Evolutionary conservation across 192 early-diverging fungal genomes (phyloP).

Genomic region (Umbelopsis vinacea): DNA sequence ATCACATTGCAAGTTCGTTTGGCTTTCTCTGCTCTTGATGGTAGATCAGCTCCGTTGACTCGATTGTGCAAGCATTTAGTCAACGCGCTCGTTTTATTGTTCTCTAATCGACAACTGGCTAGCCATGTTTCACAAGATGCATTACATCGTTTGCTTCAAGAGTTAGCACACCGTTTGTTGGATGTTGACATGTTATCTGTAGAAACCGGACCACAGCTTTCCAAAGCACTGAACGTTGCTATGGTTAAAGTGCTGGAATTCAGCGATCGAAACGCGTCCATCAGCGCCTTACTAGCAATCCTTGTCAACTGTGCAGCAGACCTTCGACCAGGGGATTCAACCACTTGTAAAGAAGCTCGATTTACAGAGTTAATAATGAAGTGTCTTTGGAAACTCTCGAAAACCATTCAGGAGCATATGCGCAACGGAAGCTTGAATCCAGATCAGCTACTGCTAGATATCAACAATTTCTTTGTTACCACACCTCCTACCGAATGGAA

Average conservation of each 20-base stretch:
- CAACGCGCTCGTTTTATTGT: conserved; percentile 78
- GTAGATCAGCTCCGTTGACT: conserved; percentile 49
- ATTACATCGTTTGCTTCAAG: conserved; percentile 71
- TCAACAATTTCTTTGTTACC: conserved; percentile 82
- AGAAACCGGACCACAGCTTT: conserved; percentile 63
- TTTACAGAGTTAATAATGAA: conserved; percentile 93
- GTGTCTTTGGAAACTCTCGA: conserved; percentile 96
- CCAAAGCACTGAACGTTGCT: conserved; percentile 81
- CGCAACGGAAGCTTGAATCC: conserved; percentile 62
- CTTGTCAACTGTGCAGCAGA: conserved; percentile 64
- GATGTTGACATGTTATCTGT: conserved; percentile 72
- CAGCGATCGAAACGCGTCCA: conserved; percentile 69
- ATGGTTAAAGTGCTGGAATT: conserved; percentile 93
- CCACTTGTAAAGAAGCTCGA: conserved; percentile 59
- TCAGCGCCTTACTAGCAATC: conserved; percentile 74
- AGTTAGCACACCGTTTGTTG: conserved; percentile 78
- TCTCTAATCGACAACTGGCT: conserved; percentile 71
- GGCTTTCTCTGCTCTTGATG: conserved; percentile 66
- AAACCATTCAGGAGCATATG: conserved; percentile 77
- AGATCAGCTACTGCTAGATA: conserved; percentile 68
- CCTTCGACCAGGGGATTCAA: conserved; percentile 52
- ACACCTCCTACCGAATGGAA: conserved; percentile 91
- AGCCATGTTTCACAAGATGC: conserved; percentile 62
- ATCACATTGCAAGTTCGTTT: conserved; percentile 77
- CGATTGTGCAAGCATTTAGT: conserved; percentile 83